Evolutionary conservation across 805 yeast genomes (phyloP).

Genomic region (Yarrowia phangngaensis): DNA sequence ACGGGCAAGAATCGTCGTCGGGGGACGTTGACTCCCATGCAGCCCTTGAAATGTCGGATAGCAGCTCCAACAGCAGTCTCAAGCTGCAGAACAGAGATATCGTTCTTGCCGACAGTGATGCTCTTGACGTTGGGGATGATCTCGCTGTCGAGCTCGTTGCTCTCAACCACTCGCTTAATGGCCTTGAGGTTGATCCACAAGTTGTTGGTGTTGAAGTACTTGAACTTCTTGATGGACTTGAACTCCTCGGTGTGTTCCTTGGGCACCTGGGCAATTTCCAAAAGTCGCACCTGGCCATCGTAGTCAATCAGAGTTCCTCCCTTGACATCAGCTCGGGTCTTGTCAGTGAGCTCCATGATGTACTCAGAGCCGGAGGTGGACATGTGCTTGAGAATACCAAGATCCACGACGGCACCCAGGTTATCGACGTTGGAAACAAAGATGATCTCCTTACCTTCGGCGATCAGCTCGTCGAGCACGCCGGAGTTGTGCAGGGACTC

Average conservation of each 20-base stretch:
- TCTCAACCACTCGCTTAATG: conserved; percentile 83
- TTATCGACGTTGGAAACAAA: conserved; percentile 98
- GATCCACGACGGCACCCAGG: conserved; percentile 96
- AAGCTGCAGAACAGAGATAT: conserved; percentile 83
- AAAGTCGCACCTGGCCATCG: conserved; percentile 87
- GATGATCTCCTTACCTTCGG: conserved; percentile 89
- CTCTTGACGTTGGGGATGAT: conserved; percentile 93
- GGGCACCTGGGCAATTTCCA: conserved; percentile 98
- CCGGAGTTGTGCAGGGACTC: conserved; percentile 88
- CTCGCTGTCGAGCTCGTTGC: conserved; percentile 78
- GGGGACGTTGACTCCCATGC: conserved; percentile 98
- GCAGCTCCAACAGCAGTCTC: conserved; percentile 99
- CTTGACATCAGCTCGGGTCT: conserved; percentile 98
- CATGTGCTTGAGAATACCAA: conserved; percentile 88
- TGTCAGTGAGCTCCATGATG: conserved; percentile 97
- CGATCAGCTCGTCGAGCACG: conserved; percentile 80
- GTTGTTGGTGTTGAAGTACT: conserved; percentile 96
- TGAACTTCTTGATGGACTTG: conserved; percentile 95
- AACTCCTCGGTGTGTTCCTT: conserved; percentile 97
- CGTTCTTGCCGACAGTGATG: conserved; percentile 69
- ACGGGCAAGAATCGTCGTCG: conserved; percentile 97
- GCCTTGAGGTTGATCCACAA: conserved; percentile 96
- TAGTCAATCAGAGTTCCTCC: conserved; percentile 98
- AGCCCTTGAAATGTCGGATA: conserved; percentile 88
- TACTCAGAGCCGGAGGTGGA: conserved; percentile 86